These are phyloP conservation scores for Sarocladium brachiariae DNA, from an alignment of 2,329 filamentous ascomycete genomes.

Conservation along the genomic window DNA sequence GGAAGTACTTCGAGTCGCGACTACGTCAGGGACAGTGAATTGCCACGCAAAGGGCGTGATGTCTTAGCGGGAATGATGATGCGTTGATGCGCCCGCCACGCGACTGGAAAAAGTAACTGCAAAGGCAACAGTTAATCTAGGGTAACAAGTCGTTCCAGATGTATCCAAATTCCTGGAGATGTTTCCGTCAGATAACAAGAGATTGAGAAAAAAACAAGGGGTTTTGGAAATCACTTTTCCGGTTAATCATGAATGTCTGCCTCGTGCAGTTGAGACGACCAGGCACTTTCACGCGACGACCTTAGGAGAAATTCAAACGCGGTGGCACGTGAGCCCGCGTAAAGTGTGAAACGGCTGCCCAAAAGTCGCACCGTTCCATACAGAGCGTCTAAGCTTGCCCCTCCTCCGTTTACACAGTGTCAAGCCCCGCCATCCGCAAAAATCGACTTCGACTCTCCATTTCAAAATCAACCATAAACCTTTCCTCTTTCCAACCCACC, in stretches of 20 bases:
- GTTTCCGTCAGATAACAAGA: no score
- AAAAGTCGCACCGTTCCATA: not conserved
- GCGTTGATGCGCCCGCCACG: conserved; percentile 8
- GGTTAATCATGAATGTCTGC: no score
- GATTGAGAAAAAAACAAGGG: no score
- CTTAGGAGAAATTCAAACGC: not conserved
- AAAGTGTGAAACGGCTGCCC: no score
- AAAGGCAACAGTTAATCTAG: not conserved
- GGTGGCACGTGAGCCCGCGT: conserved; percentile 3
- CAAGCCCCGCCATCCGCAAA: not conserved
- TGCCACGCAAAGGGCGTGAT: conserved; percentile 6
- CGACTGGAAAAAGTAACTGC: conserved; percentile 1
- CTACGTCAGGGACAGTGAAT: conserved; percentile 1
- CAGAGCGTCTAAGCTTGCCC: not conserved
- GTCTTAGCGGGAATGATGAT: conserved; percentile 6
- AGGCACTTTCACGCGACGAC: not conserved
- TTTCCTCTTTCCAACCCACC: not conserved
- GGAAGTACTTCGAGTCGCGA: no score
- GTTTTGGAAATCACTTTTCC: no score
- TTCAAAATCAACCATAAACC: not conserved
- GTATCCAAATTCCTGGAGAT: no score
- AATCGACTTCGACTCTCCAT: not conserved
- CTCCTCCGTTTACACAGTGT: not conserved
- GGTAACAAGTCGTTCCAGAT: not conserved
- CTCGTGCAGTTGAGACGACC: no score